Evolutionary conservation across 805 yeast species (phyloP), one percentile per base, ranked within the genome.

Genomic region (Maudiozyma bulderi): DNA sequence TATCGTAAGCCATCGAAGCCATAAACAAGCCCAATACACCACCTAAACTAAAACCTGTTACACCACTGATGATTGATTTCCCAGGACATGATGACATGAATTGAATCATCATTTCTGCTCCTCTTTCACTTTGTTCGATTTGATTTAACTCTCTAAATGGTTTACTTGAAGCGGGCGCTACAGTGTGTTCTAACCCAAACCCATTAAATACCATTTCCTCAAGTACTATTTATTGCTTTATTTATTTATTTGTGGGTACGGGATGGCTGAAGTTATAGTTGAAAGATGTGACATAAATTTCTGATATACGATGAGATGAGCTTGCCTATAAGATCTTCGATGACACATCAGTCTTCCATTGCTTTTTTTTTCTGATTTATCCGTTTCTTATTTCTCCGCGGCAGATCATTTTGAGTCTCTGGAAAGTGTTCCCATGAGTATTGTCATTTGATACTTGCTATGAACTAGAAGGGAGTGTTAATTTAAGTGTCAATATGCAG

Each of bases 1-100:
- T 64, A 51, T 66, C 81, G 67, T 76, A 69, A 0, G 67, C 62
- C 73, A 71, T 69, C 46, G 74, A 70, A 2, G 93, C 90, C 97
- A 91, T 93, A 71, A 91, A 89, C 45, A 93, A 70, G 52, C 98
- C 97, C 66, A 93, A 88, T 50, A 90, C 85, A 52, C 96, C 98
- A 69, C 98, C 98, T 35, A 91, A 78, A 34, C 82, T 89, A 67
- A 87, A 91, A 20, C 98, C 98, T 13, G 95, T 82, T 14, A 83
- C 96, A 51, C 96, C 98, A 31, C 96, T 84, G 73, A 90, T 81
- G 29, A 76, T 82, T 0, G 96, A 79, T 64, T 93, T 91, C 15
- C 97, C 97, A 0, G 97, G 96, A 70, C 99, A 91, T 5, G 95
- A 86, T 55, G 84, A 78, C 89, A 90, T 87, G 68, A 84, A 79